Base-by-base conservation (phyloP, 257 asterid species). In the Solanum appendiculatum region DNA sequence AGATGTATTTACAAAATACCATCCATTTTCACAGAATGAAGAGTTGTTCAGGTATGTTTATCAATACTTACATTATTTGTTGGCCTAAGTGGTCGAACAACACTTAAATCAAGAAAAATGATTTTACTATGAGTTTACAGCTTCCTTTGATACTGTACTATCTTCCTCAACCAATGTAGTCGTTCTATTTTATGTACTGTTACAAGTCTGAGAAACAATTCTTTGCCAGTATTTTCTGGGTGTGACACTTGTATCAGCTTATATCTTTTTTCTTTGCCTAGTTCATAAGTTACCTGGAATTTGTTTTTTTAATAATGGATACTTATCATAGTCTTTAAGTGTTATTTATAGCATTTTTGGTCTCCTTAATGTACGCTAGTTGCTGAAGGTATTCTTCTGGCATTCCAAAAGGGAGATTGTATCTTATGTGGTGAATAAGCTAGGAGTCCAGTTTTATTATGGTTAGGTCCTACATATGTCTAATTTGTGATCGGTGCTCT, bases 1-100 rank as follows among this genome's bases (percentile, higher is more conserved):
- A 66, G 99, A 97, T 89, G 98, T 92, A 89, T 97, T 97, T 89
- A 92, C 99, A 18, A 96, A 92, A 91, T 92, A 92, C 86, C 98
- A 92, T 73, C 99, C 99, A 66, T 92, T 90, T 89, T 90, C 96
- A 60, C 97, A 93, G 89, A 92, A 90, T 88, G 99, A 97, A 92
- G 99, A 96, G 87, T 91, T 93, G 60, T 96, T 92, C 95, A 94
- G 99, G 99, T 96, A 44, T 78, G 88, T 86, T 73, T 75, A 56
- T 84, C n/a, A 88, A 18, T 48, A 51, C 9, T 48, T 48, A 3
- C 69, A 48, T 18, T 81, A 20, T 46, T 48, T 81, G 44, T 81
- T 48, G 68, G 85, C 29, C 68, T 20, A 9, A 31, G 68, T 48
- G 44, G 68, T 48, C 31, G 40, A 51, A 48, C 20, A 81, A 3